These are phyloP conservation scores for Prunus mira DNA, from an alignment of 306 rosid species.

Conservation along the genomic window DNA sequence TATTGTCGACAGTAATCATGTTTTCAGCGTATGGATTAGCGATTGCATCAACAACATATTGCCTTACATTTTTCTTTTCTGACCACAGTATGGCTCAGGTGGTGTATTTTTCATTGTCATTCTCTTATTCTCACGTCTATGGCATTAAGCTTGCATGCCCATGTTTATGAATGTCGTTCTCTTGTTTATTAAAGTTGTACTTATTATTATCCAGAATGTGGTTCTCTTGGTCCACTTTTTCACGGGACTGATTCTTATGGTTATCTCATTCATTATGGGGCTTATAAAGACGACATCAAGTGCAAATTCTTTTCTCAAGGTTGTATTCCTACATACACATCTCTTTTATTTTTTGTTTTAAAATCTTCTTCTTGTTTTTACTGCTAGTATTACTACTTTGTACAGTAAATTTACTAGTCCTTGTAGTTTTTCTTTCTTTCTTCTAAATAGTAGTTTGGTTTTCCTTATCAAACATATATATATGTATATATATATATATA, in stretches of 20 bases:
- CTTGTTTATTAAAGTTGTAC: not conserved
- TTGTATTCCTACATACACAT: slow-evolving; percentile 13
- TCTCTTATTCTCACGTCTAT: not conserved
- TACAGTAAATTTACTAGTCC: too few species aligned
- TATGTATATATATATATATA: too few species aligned
- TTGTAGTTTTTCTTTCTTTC: too few species aligned
- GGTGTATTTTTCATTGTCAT: slow-evolving; percentile 18
- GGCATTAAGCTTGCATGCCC: slow-evolving; percentile 5
- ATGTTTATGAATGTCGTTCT: slow-evolving; percentile 25
- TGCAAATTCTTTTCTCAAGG: slow-evolving; percentile 91
- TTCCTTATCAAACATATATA: too few species aligned
- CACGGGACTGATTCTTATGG: slow-evolving; percentile 86
- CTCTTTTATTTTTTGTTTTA: not conserved
- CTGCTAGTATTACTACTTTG: not conserved
- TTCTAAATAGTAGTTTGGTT: too few species aligned
- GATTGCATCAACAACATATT: slow-evolving; percentile 84
- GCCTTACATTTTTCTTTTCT: slow-evolving; percentile 88
- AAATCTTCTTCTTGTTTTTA: not conserved
- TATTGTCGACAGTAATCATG: slow-evolving; percentile 65
- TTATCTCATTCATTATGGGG: slow-evolving; percentile 93
- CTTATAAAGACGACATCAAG: slow-evolving; percentile 59
- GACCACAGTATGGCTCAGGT: slow-evolving; percentile 97
- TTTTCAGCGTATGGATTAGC: slow-evolving; percentile 89
- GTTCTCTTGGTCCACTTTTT: slow-evolving; percentile 86
- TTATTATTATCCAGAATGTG: slow-evolving; percentile 58